A percentile compares a stretch with the other conserved stretches of the same genome.
phyloP scores from a whole-genome alignment of 2,329 filamentous ascomycete genomes.

The Fusarium sp. region DNA sequence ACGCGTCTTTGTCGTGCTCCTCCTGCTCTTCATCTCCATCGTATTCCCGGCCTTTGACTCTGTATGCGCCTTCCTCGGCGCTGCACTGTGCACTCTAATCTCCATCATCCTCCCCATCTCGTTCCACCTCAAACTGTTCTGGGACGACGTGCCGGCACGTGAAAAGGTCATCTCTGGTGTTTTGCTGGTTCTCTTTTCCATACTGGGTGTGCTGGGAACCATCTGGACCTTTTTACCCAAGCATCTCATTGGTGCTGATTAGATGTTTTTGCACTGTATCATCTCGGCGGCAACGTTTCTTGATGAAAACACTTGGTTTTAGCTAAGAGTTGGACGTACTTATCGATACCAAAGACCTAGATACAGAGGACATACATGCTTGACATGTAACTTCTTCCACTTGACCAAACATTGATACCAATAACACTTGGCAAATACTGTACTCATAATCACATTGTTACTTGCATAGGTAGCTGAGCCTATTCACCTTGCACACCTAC shows the following conservation, averaged over 20 bases:
- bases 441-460: background rate
- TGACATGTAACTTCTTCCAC: background rate
- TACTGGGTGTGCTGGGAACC: constrained; percentile 82
- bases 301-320: background rate
- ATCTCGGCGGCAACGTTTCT: constrained; percentile 1
- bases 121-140: constrained; percentile 93
- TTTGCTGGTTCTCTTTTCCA: constrained; percentile 75
- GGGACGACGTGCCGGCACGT: constrained; percentile 70
- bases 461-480: background rate
- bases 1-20: constrained; percentile 73
- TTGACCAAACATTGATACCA: background rate
- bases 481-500: background rate
- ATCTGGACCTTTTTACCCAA: constrained; percentile 90
- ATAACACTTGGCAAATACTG: background rate
- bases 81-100: constrained; percentile 91
- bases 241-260: constrained; percentile 71
- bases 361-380: background rate
- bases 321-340: constrained; percentile 6
- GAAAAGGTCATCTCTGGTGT: constrained; percentile 77
- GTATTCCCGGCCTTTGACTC: constrained; percentile 83
- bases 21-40: constrained; percentile 80
- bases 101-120: constrained; percentile 89
- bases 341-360: constrained; percentile 8
- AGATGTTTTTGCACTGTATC: constrained; percentile 2
- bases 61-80: constrained; percentile 92